These are phyloP conservation scores for Rhododendron mucronatum DNA, from an alignment of 148 eudicot genomes.

Conservation along the genomic window DNA sequence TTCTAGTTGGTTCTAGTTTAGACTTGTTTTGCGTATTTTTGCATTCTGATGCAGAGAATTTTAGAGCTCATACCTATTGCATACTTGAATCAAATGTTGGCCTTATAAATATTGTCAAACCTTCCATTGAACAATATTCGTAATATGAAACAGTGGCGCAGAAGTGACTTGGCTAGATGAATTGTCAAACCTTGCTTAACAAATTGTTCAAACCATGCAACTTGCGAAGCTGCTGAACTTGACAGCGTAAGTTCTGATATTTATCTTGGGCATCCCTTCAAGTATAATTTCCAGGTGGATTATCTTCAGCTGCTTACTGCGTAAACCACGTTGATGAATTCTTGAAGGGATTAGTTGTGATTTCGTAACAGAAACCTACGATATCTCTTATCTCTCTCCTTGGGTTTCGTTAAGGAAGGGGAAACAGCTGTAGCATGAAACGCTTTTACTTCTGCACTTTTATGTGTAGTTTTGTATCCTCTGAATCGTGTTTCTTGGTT, in stretches of 20 bases:
- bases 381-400: neutral
- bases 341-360: neutral
- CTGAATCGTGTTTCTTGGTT: neutral
- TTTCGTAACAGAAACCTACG: neutral
- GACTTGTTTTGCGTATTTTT: neutral
- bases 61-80: neutral
- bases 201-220: neutral
- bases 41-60: neutral
- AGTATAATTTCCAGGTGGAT: neutral
- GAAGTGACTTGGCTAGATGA: neutral
- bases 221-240: neutral
- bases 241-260: neutral
- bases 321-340: neutral
- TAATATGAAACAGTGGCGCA: neutral
- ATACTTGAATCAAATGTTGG: neutral
- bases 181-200: neutral
- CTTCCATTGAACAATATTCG: neutral
- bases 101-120: neutral
- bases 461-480: neutral
- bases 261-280: neutral
- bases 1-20: neutral
- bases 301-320: neutral
- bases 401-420: neutral
- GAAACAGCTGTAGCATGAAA: neutral
- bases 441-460: neutral